These are phyloP conservation scores for Pseudogymnoascus sp. DNA, from an alignment of 2,329 filamentous ascomycete species.

Conservation along the genomic window DNA sequence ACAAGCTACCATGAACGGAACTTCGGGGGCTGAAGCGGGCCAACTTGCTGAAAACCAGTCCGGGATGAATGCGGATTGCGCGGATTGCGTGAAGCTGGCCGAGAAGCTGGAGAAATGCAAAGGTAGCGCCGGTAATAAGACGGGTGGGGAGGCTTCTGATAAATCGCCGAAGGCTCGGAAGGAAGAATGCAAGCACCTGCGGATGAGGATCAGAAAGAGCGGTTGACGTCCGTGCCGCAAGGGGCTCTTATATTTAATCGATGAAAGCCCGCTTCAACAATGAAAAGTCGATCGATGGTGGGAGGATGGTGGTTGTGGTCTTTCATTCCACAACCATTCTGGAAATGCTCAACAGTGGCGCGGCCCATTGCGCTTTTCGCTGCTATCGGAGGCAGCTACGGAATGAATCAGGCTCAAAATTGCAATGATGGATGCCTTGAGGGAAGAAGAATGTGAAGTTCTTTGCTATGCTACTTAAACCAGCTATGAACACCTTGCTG, in stretches of 20 bases:
- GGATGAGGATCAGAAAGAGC: background rate
- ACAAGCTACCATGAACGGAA: background rate
- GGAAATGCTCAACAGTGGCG: background rate
- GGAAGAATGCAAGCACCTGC: background rate
- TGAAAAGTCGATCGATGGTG: background rate
- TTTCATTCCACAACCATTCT: background rate
- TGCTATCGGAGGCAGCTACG: background rate
- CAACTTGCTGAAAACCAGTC: background rate
- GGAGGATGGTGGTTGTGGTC: background rate
- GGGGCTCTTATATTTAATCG: background rate
- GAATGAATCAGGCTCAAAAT: background rate
- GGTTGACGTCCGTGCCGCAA: background rate
- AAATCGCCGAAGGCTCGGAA: background rate
- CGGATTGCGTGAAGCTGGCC: conserved; percentile 28
- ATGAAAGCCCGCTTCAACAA: background rate
- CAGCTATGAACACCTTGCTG: background rate
- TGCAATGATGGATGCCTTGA: background rate
- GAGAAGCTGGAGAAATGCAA: conserved; percentile 10
- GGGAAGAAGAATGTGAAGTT: background rate
- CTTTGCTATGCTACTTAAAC: background rate
- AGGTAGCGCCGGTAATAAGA: background rate
- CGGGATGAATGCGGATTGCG: conserved; percentile 12
- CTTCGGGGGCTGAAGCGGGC: background rate
- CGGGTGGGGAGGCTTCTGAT: background rate
- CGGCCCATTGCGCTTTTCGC: background rate